These are phyloP conservation scores for Dicorynia guianensis DNA, from an alignment of 306 rosid species.

Conservation along the genomic window DNA sequence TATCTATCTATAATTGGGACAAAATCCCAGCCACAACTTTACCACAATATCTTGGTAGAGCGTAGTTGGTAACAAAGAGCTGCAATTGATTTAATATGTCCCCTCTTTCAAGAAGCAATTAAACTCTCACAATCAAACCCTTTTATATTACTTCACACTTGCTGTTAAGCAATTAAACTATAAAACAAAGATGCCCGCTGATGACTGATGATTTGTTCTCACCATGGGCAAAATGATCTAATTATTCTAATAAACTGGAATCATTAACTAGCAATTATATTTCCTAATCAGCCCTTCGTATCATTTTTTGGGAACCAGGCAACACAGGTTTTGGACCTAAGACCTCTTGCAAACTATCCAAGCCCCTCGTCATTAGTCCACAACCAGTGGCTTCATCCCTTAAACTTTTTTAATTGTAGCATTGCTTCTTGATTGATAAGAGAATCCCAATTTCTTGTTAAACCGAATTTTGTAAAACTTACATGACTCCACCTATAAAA, in stretches of 20 bases:
- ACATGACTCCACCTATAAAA: conserved; percentile 16
- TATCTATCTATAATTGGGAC: background rate
- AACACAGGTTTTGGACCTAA: too few species aligned
- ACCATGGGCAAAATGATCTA: conserved; percentile 1
- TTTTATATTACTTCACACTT: too few species aligned
- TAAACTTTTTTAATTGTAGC: background rate
- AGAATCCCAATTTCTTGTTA: conserved; percentile 12
- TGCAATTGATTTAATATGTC: background rate
- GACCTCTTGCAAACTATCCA: too few species aligned
- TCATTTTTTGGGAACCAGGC: too few species aligned
- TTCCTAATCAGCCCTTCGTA: conserved; percentile 21
- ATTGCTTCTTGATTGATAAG: background rate
- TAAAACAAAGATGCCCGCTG: too few species aligned
- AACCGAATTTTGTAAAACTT: background rate
- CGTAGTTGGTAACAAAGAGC: background rate
- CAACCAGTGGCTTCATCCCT: too few species aligned
- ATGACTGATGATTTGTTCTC: background rate
- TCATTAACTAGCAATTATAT: background rate
- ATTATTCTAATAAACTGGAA: background rate
- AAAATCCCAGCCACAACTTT: background rate
- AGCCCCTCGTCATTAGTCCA: too few species aligned
- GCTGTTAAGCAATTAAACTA: too few species aligned
- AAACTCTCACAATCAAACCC: conserved; percentile 4
- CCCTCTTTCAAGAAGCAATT: background rate
- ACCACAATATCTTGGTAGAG: background rate